Evolutionary conservation across 2,329 filamentous ascomycete genomes (phyloP), one percentile per base, ranked within the genome.

Genomic region (Madurella mycetomatis): DNA sequence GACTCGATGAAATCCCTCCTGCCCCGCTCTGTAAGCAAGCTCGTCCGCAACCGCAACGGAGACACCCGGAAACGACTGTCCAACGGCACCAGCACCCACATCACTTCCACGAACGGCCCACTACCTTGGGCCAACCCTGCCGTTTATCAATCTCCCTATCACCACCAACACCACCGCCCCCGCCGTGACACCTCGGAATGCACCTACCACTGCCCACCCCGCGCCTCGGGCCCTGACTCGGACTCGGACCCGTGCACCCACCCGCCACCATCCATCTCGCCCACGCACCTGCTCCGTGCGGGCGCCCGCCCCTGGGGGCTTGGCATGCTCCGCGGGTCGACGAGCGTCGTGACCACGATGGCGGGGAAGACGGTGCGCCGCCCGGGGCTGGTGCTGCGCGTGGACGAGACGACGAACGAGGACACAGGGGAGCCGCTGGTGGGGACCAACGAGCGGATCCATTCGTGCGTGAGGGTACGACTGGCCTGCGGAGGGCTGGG

Each of bases 391-490:
- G 70, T 69, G 44, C 64, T 65, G 30, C 65, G 72, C 17, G 65
- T 70, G 9, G 67, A 75, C 60, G 68, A 72, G 43, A 63, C 69
- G 18, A 71, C 66, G 7, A 73, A 73, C 49, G 51, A 62, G n/a
- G 64, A 66, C 25, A 72, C 69, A 1, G 54, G 61, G 11, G 61
- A 70, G 49, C 69, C 69, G 5, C 63, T 76, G 54, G 51, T 66
- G 3, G 63, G 69, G 42, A 75, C 72, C 0, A 64, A 66, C 52
- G 73, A 75, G 61, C 62, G 70, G 15, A 66, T 75, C 8, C 69
- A 70, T 41, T 59, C 57, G 11, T 60, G 58, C 11, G 68, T 67
- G 19, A 55, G 68, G 9, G 62, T 70, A 15, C 49, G 69, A 11
- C 50, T 70, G 9, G 62, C 61, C 1, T 66, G 66, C 16, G 57